These are phyloP conservation scores for Podospora tetraspora DNA, from an alignment of 495 filamentous ascomycete species.

Conservation along the genomic window DNA sequence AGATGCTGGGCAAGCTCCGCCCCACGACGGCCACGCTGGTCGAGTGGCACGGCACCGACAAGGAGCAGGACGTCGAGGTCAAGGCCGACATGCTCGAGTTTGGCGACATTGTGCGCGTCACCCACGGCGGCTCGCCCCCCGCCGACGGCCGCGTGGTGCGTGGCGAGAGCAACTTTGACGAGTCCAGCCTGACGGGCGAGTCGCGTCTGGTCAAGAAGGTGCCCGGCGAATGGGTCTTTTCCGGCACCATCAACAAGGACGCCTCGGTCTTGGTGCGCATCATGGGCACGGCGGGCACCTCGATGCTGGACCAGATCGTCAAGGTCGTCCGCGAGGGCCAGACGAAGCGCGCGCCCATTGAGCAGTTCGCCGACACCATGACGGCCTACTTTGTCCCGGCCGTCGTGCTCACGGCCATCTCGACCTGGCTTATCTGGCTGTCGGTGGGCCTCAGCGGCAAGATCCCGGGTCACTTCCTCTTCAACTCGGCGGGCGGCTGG, in stretches of 20 bases:
- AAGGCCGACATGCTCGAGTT: conserved; percentile 73
- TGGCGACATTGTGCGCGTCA: conserved; percentile 72
- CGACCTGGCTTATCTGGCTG: conserved; percentile 83
- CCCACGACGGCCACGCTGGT: conserved; percentile 75
- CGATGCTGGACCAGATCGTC: conserved; percentile 92
- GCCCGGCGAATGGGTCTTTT: conserved; percentile 66
- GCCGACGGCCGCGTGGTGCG: conserved; percentile 68
- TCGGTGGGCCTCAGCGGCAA: conserved; percentile 62
- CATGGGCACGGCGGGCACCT: conserved; percentile 65
- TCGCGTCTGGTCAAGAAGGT: conserved; percentile 69
- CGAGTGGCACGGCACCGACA: conserved; percentile 33
- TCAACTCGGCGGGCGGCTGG: conserved; percentile 68
- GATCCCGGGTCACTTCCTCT: conserved; percentile 62
- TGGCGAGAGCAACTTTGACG: conserved; percentile 71
- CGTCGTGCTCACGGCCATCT: conserved; percentile 72
- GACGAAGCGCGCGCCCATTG: conserved; percentile 77
- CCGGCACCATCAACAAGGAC: conserved; percentile 82
- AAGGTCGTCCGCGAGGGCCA: conserved; percentile 87
- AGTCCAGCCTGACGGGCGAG: conserved; percentile 88
- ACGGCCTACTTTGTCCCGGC: conserved; percentile 87
- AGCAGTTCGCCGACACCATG: conserved; percentile 75
- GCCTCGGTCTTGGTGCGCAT: conserved; percentile 64
- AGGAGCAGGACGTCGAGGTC: conserved; percentile 39
- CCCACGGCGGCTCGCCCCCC: conserved; percentile 77
- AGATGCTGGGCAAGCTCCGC: conserved; percentile 68